phyloP scores from a whole-genome alignment of 2,329 filamentous ascomycete genomes.

The Plenodomus tracheiphilus region DNA sequence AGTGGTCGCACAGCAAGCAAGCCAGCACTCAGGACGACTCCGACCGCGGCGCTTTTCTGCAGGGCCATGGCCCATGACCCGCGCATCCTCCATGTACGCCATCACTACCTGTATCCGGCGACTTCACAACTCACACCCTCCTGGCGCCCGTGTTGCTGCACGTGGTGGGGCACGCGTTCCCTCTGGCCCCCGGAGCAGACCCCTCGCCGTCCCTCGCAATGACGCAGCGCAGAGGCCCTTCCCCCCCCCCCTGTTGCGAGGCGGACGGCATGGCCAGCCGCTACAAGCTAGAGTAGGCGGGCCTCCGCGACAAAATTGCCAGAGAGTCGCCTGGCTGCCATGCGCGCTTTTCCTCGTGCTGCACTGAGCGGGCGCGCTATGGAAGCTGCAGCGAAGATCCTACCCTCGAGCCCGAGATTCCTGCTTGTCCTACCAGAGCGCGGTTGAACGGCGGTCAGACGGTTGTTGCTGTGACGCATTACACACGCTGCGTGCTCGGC shows the following conservation, averaged over 20 bases:
- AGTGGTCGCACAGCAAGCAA: constrained; percentile 1
- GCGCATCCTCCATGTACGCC: no score
- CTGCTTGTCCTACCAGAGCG: neutral
- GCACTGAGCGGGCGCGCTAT: neutral
- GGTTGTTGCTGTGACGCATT: neutral
- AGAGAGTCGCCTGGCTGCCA: no score
- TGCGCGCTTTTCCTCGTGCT: neutral
- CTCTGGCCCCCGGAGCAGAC: no score
- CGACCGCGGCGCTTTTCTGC: constrained; percentile 31
- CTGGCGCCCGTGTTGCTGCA: no score
- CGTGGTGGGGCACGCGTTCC: no score
- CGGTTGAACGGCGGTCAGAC: neutral
- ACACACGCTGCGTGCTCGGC: no score
- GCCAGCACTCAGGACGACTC: constrained; percentile 10
- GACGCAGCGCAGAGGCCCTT: no score
- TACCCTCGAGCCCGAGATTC: neutral
- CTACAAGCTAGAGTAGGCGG: neutral
- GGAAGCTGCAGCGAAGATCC: neutral
- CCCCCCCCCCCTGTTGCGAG: no score
- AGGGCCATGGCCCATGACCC: constrained; percentile 7
- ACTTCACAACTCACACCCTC: no score
- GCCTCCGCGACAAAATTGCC: no score
- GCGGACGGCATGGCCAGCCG: neutral
- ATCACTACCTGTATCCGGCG: no score
- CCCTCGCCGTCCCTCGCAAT: no score